Percentiles rank a stretch among this genome's conserved stretches.
These are phyloP conservation scores for Proliferodiscus dingleyae DNA, from an alignment of 2,329 filamentous ascomycete species.

Conservation along the genomic window DNA sequence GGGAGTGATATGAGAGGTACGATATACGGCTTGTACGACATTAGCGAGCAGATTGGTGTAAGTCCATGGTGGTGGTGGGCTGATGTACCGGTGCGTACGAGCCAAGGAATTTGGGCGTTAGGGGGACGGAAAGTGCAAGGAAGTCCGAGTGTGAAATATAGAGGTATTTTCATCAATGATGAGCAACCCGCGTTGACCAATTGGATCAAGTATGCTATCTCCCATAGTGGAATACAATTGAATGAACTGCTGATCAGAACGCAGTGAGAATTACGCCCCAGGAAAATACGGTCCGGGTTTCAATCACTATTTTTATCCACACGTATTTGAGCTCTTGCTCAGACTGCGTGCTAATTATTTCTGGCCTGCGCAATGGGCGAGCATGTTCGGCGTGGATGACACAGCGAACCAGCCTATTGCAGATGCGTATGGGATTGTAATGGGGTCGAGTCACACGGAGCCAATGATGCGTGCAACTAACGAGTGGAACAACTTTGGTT, in stretches of 20 bases:
- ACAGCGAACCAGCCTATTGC: conserved; percentile 62
- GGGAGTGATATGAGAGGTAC: conserved; percentile 62
- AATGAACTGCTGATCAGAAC: neutral
- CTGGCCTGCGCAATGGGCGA: conserved; percentile 68
- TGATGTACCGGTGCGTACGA: conserved; percentile 44
- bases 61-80: conserved; percentile 59
- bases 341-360: conserved; percentile 68
- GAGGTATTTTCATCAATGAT: conserved; percentile 57
- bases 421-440: conserved; percentile 69
- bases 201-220: conserved; percentile 45
- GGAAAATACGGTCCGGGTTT: conserved; percentile 39
- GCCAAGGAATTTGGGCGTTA: conserved; percentile 41
- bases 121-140: conserved; percentile 42
- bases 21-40: conserved; percentile 66
- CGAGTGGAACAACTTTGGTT: conserved; percentile 43
- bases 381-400: conserved; percentile 70
- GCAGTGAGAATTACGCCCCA: conserved; percentile 40
- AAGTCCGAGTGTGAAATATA: conserved; percentile 50
- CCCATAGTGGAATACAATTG: neutral
- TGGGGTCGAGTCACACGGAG: conserved; percentile 68
- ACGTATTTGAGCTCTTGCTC: conserved; percentile 67
- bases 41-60: conserved; percentile 70
- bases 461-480: conserved; percentile 61
- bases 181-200: conserved; percentile 58
- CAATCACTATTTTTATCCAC: conserved; percentile 60